Evolutionary conservation across 108 stramenopile genomes (phyloP), one percentile per base, ranked within the genome.

Genomic region (Skeletonema costatum): DNA sequence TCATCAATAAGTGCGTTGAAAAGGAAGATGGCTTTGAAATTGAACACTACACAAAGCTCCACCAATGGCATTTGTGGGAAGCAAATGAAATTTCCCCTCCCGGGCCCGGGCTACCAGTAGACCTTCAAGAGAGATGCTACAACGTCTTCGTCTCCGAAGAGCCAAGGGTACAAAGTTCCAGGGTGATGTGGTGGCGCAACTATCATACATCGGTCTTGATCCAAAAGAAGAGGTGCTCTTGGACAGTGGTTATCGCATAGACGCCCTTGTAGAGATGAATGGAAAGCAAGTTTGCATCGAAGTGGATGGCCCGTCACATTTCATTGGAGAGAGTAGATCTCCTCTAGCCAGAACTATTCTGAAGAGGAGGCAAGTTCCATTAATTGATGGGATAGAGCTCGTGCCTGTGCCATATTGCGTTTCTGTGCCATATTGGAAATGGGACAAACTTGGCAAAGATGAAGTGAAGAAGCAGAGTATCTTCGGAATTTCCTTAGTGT

Each of bases 41-140:
- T 25, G 25, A 25, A 25, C 25, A 78, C n/a, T n/a, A n/a, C n/a
- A n/a, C n/a, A n/a, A n/a, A 80, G 64, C 74, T 84, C 32, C 83
- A 84, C 64, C 78, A 80, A 66, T 25, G 25, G 25, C 25, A 25
- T 25, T 0, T 25, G 25, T 25, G 25, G 25, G 0, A 25, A 25
- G 25, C 60, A 19, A 41, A 62, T 5, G 17, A 65, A 35, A 74
- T 50, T 14, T 50, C 59, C 8, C 30, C 13, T 19, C 25, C 25
- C 25, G 25, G 25, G 25, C 2, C 32, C 50, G 16, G 32, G 10
- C 19, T 74, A 33, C 68, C 61, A 19, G 41, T 7, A 38, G 30
- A 56, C 32, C 32, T 78, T 36, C 62, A 50, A 41, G 32, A 81
- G 29, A 58, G 75, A 46, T 75, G 80, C 50, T 44, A 56, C 30